phyloP scores from a whole-genome alignment of 331 rosid species.

The Rosa hybrid region DNA sequence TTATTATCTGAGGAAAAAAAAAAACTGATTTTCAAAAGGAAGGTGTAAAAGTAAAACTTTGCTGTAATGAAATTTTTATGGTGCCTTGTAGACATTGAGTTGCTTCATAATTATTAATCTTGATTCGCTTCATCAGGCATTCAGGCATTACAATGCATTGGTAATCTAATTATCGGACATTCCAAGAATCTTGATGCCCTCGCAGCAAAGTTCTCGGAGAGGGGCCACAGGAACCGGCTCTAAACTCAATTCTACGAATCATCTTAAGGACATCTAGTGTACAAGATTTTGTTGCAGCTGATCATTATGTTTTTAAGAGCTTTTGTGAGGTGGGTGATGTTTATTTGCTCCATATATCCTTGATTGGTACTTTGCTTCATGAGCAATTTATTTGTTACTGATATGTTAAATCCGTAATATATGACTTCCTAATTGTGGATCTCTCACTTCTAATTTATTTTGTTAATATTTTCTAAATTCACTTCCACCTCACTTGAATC shows the following conservation, averaged over 20 bases:
- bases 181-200: constrained; percentile 70
- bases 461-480: neutral
- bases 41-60: neutral
- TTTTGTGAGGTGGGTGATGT: constrained; percentile 80
- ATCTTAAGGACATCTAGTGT: constrained; percentile 80
- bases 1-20: neutral
- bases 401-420: neutral
- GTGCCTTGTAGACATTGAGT: neutral
- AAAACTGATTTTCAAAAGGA: neutral
- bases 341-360: constrained; percentile 3
- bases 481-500: constrained; percentile 33
- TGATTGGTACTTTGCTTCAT: constrained; percentile 12
- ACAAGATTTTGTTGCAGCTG: constrained; percentile 87
- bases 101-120: neutral
- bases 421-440: constrained; percentile 9
- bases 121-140: constrained; percentile 50
- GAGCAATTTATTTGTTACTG: neutral
- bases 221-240: constrained; percentile 82
- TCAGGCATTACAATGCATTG: constrained; percentile 79
- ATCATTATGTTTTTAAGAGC: constrained; percentile 76
- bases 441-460: constrained; percentile 13
- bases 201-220: constrained; percentile 84
- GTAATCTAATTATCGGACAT: constrained; percentile 81
- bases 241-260: constrained; percentile 81
- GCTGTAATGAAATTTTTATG: neutral